Evolutionary conservation across 148 eudicot genomes (phyloP).

Genomic region (Rhododendron williamsianum): DNA sequence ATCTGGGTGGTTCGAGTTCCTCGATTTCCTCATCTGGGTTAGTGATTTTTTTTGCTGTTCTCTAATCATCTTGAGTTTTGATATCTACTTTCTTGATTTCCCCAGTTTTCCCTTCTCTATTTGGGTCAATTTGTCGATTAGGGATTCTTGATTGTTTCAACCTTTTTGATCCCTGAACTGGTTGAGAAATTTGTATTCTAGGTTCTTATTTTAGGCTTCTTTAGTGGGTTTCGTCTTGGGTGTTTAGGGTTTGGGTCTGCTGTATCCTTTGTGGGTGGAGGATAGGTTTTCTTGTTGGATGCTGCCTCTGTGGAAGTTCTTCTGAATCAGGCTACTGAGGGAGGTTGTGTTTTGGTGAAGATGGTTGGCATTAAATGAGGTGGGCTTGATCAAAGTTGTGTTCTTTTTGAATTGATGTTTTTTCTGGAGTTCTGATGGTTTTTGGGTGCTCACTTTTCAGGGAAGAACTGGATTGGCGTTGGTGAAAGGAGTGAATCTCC

Average conservation of each 20-base stretch:
- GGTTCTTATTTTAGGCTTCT: background rate
- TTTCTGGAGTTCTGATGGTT: conserved; percentile 13
- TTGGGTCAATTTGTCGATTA: conserved; percentile 12
- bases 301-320: conserved; percentile 1
- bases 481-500: conserved; percentile 9
- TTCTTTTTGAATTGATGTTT: background rate
- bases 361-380: conserved; percentile 9
- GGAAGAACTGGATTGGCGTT: conserved; percentile 5
- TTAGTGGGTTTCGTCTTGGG: background rate
- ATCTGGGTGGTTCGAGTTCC: conserved; percentile 23
- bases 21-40: conserved; percentile 22
- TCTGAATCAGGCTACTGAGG: background rate
- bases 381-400: background rate
- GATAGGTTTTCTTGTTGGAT: background rate
- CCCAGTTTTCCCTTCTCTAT: background rate
- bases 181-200: background rate
- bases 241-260: conserved; percentile 9
- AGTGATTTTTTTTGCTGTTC: conserved; percentile 14
- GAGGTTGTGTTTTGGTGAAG: conserved; percentile 9
- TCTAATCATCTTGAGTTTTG: background rate
- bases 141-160: conserved; percentile 1
- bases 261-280: background rate
- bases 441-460: background rate
- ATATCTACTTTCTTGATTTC: conserved; percentile 4
- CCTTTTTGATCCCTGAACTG: conserved; percentile 1